phyloP scores from a whole-genome alignment of 768 basidiomycete genomes.

The Cystobasidium onofrii region DNA sequence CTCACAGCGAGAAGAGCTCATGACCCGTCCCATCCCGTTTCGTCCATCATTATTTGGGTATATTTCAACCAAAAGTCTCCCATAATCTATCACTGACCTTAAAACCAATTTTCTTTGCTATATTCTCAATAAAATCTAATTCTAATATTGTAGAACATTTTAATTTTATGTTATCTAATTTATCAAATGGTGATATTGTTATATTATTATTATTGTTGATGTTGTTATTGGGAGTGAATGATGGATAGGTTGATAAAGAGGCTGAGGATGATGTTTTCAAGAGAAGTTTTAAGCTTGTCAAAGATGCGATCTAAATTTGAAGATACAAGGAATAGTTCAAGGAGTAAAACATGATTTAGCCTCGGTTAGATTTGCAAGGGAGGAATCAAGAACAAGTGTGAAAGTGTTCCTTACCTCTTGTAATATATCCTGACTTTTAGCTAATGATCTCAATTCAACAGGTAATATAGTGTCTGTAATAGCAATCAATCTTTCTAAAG shows the following conservation, averaged over 20 bases:
- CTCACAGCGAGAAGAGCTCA: too few species aligned
- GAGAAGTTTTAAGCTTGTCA: slow-evolving; percentile 15
- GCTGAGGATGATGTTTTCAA: slow-evolving; percentile 17
- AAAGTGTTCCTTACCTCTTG: slow-evolving; percentile 18
- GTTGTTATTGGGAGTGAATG: neutral
- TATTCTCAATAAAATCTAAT: slow-evolving; percentile 1
- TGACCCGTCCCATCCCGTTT: too few species aligned
- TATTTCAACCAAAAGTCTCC: neutral
- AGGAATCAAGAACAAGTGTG: too few species aligned
- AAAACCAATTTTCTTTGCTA: slow-evolving; percentile 12
- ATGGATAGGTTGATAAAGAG: neutral
- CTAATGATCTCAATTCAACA: slow-evolving; percentile 5
- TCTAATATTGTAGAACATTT: slow-evolving; percentile 21
- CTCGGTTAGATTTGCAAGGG: too few species aligned
- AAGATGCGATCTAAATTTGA: slow-evolving; percentile 11
- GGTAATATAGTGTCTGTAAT: slow-evolving; percentile 15
- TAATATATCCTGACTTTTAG: slow-evolving; percentile 22
- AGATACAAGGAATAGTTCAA: too few species aligned
- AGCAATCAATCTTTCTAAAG: slow-evolving; percentile 11
- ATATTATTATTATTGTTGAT: neutral
- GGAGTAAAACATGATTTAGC: too few species aligned
- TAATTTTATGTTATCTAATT: slow-evolving; percentile 15
- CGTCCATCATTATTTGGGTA: too few species aligned
- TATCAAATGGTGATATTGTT: slow-evolving; percentile 18
- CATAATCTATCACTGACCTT: slow-evolving; percentile 25